phyloP scores from a whole-genome alignment of 257 asterid species.

The Plectranthus barbatus region DNA sequence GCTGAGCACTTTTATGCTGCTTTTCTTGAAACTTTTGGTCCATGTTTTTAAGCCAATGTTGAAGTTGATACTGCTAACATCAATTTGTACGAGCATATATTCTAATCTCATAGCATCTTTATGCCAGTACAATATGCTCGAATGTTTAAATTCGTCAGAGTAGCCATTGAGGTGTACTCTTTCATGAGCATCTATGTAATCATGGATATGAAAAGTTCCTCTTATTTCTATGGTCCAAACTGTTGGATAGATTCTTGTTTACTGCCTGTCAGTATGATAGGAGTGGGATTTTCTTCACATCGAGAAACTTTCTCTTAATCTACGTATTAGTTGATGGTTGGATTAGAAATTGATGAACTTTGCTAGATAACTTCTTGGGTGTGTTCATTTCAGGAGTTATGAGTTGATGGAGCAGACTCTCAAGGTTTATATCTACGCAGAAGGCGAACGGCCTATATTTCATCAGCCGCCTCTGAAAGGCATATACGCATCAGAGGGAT shows the following conservation, averaged over 20 bases:
- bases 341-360: not conserved
- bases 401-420: constrained; percentile 75
- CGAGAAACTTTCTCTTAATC: not conserved
- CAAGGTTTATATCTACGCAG: constrained; percentile 60
- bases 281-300: not conserved
- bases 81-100: not conserved
- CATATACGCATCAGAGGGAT: constrained; percentile 84
- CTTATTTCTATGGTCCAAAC: not conserved
- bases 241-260: not conserved
- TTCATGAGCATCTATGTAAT: not conserved
- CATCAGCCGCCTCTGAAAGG: constrained; percentile 73
- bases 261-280: not conserved
- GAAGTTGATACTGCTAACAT: not conserved
- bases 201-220: not conserved
- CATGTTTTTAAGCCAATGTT: not conserved
- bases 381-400: constrained; percentile 52
- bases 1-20: not conserved
- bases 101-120: too few species aligned
- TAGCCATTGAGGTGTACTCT: not conserved
- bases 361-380: not conserved
- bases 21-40: not conserved
- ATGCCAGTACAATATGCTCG: not conserved
- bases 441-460: constrained; percentile 70
- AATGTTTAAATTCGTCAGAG: not conserved
- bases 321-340: not conserved